Conservation (phyloP, 805 yeast species). For the Ogataea pilisensis region DNA sequence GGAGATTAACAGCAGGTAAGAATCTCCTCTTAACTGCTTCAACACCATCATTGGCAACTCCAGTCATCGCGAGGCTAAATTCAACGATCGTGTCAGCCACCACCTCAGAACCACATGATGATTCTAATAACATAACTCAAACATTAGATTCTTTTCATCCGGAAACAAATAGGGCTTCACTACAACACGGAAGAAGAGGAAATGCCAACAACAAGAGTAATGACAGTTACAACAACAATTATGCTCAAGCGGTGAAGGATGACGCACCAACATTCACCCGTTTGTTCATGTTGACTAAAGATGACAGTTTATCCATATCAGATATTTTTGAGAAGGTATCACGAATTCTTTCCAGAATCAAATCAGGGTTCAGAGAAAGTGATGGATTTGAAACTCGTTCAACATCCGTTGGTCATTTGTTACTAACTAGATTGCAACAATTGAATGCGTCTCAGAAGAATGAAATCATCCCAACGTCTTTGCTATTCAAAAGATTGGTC, state of each 20-base stretch:
- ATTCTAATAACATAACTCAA: no score
- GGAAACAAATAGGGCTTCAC: no score
- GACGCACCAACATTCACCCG: constrained; percentile 1
- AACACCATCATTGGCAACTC: background rate
- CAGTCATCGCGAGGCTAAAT: background rate
- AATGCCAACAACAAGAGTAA: background rate
- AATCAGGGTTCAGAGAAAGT: constrained; percentile 1
- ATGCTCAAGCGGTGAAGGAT: constrained; percentile 2
- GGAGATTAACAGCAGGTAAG: no score
- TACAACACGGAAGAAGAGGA: background rate
- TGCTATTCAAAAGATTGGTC: constrained; percentile 20
- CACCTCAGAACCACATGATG: background rate
- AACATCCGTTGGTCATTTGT: constrained; percentile 7
- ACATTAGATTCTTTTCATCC: no score
- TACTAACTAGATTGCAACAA: constrained; percentile 6
- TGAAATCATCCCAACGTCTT: constrained; percentile 18
- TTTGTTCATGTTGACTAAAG: constrained; percentile 2
- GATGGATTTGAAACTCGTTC: background rate
- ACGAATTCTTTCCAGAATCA: background rate
- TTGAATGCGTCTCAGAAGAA: constrained; percentile 10
- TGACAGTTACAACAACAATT: background rate
- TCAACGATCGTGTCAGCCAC: background rate
- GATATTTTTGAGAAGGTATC: constrained; percentile 4
- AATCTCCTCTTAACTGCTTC: background rate
- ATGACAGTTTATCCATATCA: constrained; percentile 5